A percentile compares a stretch with the other conserved stretches of the same genome.
Evolutionary conservation across 306 rosid genomes (phyloP).

Genomic region (Benincasa hispida): DNA sequence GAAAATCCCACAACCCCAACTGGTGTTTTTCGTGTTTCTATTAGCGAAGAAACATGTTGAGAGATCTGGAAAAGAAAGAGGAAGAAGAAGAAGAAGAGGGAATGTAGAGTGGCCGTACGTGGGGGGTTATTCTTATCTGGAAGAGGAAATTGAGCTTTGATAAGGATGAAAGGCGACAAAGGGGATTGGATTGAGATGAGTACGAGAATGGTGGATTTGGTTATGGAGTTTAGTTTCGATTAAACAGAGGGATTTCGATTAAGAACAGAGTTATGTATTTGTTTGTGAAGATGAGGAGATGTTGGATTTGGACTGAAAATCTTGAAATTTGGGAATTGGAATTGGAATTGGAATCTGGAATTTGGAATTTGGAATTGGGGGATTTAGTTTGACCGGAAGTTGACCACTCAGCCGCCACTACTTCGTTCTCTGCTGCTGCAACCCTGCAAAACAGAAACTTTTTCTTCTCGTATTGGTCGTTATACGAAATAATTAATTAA

Average conservation of each 20-base stretch:
- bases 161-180: background rate
- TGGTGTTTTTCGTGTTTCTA: background rate
- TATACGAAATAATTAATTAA: background rate
- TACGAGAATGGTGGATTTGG: background rate
- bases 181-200: background rate
- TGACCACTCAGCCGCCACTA: slow-evolving; percentile 7
- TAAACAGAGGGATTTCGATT: background rate
- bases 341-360: background rate
- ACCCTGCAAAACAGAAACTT: background rate
- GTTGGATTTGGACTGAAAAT: background rate
- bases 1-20: background rate
- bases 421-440: background rate
- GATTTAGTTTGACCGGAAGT: slow-evolving; percentile 24
- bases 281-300: background rate
- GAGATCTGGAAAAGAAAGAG: background rate
- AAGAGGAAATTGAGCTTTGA: background rate
- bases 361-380: no score
- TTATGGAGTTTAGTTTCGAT: background rate
- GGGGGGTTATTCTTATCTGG: background rate
- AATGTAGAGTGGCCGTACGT: background rate
- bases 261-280: background rate
- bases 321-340: background rate
- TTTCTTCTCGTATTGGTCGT: background rate
- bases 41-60: background rate
- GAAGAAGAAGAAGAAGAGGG: background rate